phyloP scores from a whole-genome alignment of 2,329 filamentous ascomycete genomes.

The Aspergillus puulaauensis region DNA sequence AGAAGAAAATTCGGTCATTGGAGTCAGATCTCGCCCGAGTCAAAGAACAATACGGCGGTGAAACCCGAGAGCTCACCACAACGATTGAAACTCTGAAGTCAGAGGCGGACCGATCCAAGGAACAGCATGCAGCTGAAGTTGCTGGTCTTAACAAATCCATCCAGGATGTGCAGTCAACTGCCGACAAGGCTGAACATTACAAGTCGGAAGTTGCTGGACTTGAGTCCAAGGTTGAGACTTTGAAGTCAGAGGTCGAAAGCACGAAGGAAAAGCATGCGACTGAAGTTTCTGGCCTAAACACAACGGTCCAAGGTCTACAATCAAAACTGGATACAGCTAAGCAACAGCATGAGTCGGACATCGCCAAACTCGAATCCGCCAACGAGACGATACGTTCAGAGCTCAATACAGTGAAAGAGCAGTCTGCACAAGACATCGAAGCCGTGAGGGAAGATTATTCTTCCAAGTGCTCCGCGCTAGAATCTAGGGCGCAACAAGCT shows the following conservation, averaged over 20 bases:
- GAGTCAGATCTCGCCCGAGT: conserved; percentile 52
- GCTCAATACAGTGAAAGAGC: conserved; percentile 50
- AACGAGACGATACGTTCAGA: conserved; percentile 57
- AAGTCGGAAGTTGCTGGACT: conserved; percentile 61
- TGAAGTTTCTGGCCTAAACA: conserved; percentile 60
- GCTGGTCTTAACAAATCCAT: conserved; percentile 61
- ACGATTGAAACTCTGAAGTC: conserved; percentile 59
- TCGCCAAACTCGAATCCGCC: conserved; percentile 58
- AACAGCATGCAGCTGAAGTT: conserved; percentile 60
- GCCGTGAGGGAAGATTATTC: conserved; percentile 53
- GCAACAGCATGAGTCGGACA: conserved; percentile 60
- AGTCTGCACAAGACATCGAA: conserved; percentile 57
- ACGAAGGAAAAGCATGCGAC: conserved; percentile 49
- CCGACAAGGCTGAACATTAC: conserved; percentile 43
- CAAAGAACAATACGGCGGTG: conserved; percentile 52
- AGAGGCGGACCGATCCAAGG: conserved; percentile 53
- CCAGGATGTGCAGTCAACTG: conserved; percentile 54
- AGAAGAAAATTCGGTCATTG: conserved; percentile 59
- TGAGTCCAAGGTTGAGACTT: conserved; percentile 54
- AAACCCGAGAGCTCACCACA: conserved; percentile 58
- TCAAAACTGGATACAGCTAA: conserved; percentile 52
- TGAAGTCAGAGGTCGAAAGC: conserved; percentile 48
- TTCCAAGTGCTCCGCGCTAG: conserved; percentile 45
- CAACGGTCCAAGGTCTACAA: conserved; percentile 60
- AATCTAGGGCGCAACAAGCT: conserved; percentile 50